Conservation (phyloP, 2,329 filamentous ascomycete genomes). For the Sphaerulina musiva region DNA sequence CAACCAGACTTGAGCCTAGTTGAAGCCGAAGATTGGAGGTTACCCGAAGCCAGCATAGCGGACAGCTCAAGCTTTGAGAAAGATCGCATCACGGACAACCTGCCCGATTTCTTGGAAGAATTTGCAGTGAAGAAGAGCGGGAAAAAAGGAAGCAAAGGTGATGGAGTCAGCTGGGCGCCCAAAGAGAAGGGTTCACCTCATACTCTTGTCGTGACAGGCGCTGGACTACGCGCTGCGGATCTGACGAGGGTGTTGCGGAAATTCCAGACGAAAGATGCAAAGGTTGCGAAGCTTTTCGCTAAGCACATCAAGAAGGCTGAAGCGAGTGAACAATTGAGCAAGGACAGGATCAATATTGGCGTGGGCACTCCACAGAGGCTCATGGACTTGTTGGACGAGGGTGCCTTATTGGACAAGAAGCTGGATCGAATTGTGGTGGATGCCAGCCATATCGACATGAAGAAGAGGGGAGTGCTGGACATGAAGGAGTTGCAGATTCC, state of each 20-base stretch:
- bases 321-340: slow-evolving; percentile 68
- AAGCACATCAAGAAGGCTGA: slow-evolving; percentile 97
- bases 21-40: slow-evolving; percentile 74
- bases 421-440: slow-evolving; percentile 80
- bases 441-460: slow-evolving; percentile 86
- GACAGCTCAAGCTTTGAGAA: slow-evolving; percentile 73
- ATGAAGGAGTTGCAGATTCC: slow-evolving; percentile 90
- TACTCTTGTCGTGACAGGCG: slow-evolving; percentile 79
- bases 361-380: slow-evolving; percentile 84
- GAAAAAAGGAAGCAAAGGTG: slow-evolving; percentile 34
- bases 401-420: slow-evolving; percentile 62
- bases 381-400: slow-evolving; percentile 73
- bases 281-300: slow-evolving; percentile 87
- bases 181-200: slow-evolving; percentile 60
- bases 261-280: slow-evolving; percentile 70
- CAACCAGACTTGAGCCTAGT: slow-evolving; percentile 73
- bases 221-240: slow-evolving; percentile 80
- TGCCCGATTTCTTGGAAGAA: slow-evolving; percentile 70
- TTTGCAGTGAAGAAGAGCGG: slow-evolving; percentile 41
- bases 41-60: slow-evolving; percentile 66
- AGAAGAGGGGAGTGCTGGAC: slow-evolving; percentile 87
- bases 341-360: slow-evolving; percentile 67
- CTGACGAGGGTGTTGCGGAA: slow-evolving; percentile 68
- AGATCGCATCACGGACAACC: slow-evolving; percentile 60
- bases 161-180: slow-evolving; percentile 56